phyloP scores from a whole-genome alignment of 768 basidiomycete genomes.

The Phlebiopsis gigantea region DNA sequence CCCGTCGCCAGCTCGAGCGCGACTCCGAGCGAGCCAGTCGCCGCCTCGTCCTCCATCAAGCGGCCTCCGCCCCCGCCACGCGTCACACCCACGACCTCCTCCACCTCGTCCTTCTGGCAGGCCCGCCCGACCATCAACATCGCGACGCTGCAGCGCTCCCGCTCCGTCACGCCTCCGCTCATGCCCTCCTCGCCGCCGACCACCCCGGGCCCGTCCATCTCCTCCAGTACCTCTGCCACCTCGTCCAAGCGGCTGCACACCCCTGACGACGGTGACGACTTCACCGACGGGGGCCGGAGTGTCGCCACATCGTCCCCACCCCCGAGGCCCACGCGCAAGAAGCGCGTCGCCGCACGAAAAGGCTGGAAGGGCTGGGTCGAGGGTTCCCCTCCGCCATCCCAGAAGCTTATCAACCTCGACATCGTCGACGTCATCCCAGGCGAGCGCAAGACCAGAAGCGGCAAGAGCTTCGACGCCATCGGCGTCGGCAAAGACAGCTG shows the following conservation, averaged over 20 bases:
- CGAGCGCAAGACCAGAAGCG: slow-evolving; percentile 76
- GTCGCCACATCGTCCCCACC: slow-evolving; percentile 20
- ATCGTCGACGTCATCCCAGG: slow-evolving; percentile 55
- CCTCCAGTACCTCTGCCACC: slow-evolving; percentile 67
- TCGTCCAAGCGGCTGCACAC: slow-evolving; percentile 79
- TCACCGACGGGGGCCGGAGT: slow-evolving; percentile 21
- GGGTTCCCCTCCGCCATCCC: slow-evolving; percentile 74
- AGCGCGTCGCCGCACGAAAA: slow-evolving; percentile 61
- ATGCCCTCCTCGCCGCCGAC: slow-evolving; percentile 61
- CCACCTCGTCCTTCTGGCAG: slow-evolving; percentile 56
- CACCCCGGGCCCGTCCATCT: slow-evolving; percentile 72
- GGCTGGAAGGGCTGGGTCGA: slow-evolving; percentile 93
- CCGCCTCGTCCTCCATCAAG: neutral
- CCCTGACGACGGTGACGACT: slow-evolving; percentile 52
- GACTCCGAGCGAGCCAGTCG: slow-evolving; percentile 7
- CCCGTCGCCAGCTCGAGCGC: slow-evolving; percentile 7
- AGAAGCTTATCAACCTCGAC: slow-evolving; percentile 80
- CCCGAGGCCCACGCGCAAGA: slow-evolving; percentile 37
- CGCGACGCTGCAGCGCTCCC: slow-evolving; percentile 60
- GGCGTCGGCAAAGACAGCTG: slow-evolving; percentile 73
- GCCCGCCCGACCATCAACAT: slow-evolving; percentile 72
- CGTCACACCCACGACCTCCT: slow-evolving; percentile 15
- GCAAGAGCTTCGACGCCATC: slow-evolving; percentile 81
- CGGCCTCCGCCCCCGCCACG: slow-evolving; percentile 16
- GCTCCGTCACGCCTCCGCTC: slow-evolving; percentile 73